Evolutionary conservation across 2,329 filamentous ascomycete species (phyloP).

Genomic region (Colletotrichum echinochloae): DNA sequence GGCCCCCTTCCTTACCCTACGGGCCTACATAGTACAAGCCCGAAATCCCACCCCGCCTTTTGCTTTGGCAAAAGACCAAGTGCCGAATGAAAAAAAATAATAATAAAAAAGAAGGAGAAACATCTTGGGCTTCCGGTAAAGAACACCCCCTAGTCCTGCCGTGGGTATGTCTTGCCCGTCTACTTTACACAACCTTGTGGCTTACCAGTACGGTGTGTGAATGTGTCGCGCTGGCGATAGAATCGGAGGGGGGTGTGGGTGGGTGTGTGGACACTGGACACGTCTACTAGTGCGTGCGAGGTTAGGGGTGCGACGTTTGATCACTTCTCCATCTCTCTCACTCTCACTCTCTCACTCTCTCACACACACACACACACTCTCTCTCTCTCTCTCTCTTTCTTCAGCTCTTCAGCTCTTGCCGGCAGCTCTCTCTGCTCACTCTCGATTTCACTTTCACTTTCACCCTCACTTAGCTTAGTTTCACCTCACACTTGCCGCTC

Average conservation of each 20-base stretch:
- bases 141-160: background rate
- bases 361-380: too few species aligned
- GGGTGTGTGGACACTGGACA: constrained; percentile 35
- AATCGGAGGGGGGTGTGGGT: background rate
- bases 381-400: background rate
- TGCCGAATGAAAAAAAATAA: background rate
- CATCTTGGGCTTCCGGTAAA: constrained; percentile 27
- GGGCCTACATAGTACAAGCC: too few species aligned
- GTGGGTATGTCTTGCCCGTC: constrained; percentile 14
- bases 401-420: background rate
- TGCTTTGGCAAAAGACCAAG: background rate
- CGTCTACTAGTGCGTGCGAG: constrained; percentile 34
- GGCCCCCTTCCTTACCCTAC: too few species aligned
- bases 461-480: too few species aligned
- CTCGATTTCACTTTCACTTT: background rate
- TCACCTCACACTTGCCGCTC: background rate
- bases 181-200: too few species aligned
- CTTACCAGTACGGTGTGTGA: background rate
- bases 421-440: background rate
- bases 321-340: constrained; percentile 7
- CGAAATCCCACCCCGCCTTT: background rate
- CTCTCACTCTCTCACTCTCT: too few species aligned
- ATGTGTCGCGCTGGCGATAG: background rate
- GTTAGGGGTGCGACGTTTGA: constrained; percentile 8
- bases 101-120: background rate